These are phyloP conservation scores for Vinca minor DNA, from an alignment of 257 asterid species.

Conservation along the genomic window DNA sequence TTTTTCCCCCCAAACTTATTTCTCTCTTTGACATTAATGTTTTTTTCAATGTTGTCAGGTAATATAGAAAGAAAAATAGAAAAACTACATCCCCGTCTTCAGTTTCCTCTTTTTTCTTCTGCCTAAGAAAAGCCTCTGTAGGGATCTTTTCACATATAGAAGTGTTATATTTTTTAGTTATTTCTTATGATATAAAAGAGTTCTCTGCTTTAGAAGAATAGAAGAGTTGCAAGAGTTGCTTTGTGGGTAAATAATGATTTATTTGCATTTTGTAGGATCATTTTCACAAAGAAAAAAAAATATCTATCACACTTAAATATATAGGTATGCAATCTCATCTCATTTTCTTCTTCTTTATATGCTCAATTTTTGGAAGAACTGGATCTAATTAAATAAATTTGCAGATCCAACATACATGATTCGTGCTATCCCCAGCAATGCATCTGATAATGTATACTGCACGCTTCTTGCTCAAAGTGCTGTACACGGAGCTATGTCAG, in stretches of 20 bases:
- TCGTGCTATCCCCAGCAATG: conserved; percentile 52
- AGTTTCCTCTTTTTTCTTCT: neutral
- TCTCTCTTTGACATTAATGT: neutral
- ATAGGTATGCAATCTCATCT: conserved; percentile 25
- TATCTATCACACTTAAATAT: conserved; percentile 37
- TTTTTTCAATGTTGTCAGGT: too few species aligned
- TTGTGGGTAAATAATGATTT: conserved; percentile 17
- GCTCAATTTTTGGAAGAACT: neutral
- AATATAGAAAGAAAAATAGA: neutral
- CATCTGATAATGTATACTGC: conserved; percentile 49
- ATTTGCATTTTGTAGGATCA: conserved; percentile 31
- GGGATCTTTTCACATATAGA: neutral
- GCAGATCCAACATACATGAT: conserved; percentile 54
- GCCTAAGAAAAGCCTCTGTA: too few species aligned
- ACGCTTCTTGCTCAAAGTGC: conserved; percentile 52
- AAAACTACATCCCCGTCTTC: neutral
- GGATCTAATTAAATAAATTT: conserved; percentile 12
- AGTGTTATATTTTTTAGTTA: neutral
- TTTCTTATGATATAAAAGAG: too few species aligned
- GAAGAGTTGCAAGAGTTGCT: neutral
- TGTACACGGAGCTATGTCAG: conserved; percentile 55
- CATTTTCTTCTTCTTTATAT: neutral
- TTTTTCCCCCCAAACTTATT: neutral
- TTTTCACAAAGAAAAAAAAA: conserved; percentile 27
- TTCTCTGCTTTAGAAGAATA: neutral